Evolutionary conservation across 306 rosid genomes (phyloP), one percentile per base, ranked within the genome.

Genomic region (Vigna unguiculata): DNA sequence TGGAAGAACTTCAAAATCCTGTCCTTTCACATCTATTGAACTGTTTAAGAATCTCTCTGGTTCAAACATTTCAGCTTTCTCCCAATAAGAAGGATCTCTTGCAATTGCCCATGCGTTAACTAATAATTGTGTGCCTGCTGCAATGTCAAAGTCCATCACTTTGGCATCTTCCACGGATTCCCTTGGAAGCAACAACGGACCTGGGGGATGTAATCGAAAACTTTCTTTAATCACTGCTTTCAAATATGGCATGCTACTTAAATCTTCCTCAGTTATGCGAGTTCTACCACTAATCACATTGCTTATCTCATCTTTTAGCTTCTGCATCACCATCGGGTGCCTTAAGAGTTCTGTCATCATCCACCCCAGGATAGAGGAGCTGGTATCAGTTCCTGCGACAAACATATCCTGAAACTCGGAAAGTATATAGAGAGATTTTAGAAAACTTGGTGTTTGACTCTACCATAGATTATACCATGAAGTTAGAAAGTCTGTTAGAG

Each of bases 11-110:
- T 75, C 4, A 0, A 75, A 81, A 25, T 69, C 84, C 5, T 24
- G 72, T 2, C 77, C 81, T 40, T 60, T 32, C 19, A 75, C 6
- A 49, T 81, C 84, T 38, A 60, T 12, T 34, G 55, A 8, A 71
- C 57, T 48, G 0, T 67, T 19, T 53, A 80, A 57, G 48, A 80
- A 74, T 12, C 76, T 80, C 38, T 80, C 72, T 36, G 80, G 80
- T 14, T 75, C 1, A 2, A 67, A 81, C 9, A 68, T 77, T 24
- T 12, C 0, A 3, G 72, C 45, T 6, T 75, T 46, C 4, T 67
- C 32, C 80, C 80, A 81, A 10, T 1, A 1, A 0, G 7, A 12
- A 24, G 59, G 7, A 19, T 81, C 80, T 58, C 64, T 25, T 58
- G 5, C 64, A 25, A 25, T 58, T 5, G 64, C 64, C 64, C 64